phyloP scores from a whole-genome alignment of 441 rosid genomes.

The Melastoma candidum region DNA sequence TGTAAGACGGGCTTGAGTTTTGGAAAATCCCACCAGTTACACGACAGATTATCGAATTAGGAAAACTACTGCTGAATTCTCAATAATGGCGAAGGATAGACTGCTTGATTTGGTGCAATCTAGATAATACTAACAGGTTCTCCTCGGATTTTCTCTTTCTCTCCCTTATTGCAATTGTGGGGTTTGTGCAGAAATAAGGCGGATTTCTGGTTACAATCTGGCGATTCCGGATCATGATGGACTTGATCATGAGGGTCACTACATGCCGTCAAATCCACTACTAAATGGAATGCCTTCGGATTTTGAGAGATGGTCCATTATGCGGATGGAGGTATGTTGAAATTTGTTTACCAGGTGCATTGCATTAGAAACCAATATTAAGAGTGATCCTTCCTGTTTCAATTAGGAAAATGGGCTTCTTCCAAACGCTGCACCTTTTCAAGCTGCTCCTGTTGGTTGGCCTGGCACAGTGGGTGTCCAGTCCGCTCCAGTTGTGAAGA shows the following conservation, averaged over 20 bases:
- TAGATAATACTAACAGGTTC: no score
- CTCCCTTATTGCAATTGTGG: neutral
- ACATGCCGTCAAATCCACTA: slow-evolving; percentile 59
- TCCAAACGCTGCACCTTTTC: slow-evolving; percentile 60
- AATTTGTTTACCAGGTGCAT: no score
- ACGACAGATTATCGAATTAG: no score
- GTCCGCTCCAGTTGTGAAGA: slow-evolving; percentile 52
- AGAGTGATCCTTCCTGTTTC: slow-evolving; percentile 4
- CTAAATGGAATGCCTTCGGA: slow-evolving; percentile 55
- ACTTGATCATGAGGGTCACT: slow-evolving; percentile 77
- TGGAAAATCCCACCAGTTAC: no score
- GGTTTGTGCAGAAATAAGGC: slow-evolving; percentile 65
- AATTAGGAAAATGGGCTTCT: slow-evolving; percentile 66
- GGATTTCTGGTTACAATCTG: slow-evolving; percentile 35
- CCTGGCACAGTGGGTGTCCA: slow-evolving; percentile 60
- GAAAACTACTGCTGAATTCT: no score
- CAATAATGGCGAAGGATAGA: no score
- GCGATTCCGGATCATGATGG: slow-evolving; percentile 63
- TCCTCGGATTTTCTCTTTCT: neutral
- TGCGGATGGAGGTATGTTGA: slow-evolving; percentile 74
- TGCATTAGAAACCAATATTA: no score
- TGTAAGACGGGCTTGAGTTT: no score
- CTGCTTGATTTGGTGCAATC: no score
- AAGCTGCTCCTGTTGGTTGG: slow-evolving; percentile 65
- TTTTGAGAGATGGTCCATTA: slow-evolving; percentile 63